These are phyloP conservation scores for Leccinum solheimii DNA, from an alignment of 1,284 basidiomycete genomes.

Conservation along the genomic window DNA sequence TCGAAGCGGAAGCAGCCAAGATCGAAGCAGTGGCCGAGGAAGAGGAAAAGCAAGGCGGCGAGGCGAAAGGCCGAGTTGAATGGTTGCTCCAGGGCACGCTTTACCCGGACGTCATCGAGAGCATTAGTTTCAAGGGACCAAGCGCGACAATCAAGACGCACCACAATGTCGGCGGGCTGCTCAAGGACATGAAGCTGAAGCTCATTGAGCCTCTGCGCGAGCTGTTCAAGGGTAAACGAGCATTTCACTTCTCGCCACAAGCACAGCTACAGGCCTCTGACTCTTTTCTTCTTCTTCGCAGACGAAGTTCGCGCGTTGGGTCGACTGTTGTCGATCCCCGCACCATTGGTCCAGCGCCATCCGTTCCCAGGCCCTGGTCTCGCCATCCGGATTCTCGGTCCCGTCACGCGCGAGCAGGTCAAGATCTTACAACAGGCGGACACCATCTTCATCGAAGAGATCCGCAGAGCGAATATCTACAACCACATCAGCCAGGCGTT, in stretches of 20 bases:
- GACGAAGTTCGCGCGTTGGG: conserved; percentile 97
- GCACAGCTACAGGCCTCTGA: neutral
- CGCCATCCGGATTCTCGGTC: conserved; percentile 97
- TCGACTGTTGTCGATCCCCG: conserved; percentile 87
- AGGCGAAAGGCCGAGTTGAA: conserved; percentile 88
- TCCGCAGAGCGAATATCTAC: conserved; percentile 89
- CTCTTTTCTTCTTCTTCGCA: conserved; percentile 32
- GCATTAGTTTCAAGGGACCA: conserved; percentile 99
- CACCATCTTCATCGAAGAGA: conserved; percentile 97
- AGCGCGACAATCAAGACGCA: conserved; percentile 99
- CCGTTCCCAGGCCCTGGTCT: conserved; percentile 99
- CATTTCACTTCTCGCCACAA: neutral
- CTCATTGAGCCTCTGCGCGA: conserved; percentile 97
- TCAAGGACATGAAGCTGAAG: conserved; percentile 99
- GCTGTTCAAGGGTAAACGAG: conserved; percentile 88
- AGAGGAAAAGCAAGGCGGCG: conserved; percentile 65
- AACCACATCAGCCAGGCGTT: conserved; percentile 97
- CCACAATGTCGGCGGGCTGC: conserved; percentile 96
- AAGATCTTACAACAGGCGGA: conserved; percentile 94
- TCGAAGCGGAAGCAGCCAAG: conserved; percentile 90
- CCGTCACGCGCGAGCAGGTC: conserved; percentile 92
- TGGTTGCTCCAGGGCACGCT: conserved; percentile 97
- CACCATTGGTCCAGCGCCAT: conserved; percentile 92
- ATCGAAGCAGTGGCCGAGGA: conserved; percentile 85
- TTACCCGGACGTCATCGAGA: conserved; percentile 99